These are phyloP conservation scores for Syncephalastrum contaminatum DNA, from an alignment of 371 early-diverging fungal genomes.

Conservation along the genomic window DNA sequence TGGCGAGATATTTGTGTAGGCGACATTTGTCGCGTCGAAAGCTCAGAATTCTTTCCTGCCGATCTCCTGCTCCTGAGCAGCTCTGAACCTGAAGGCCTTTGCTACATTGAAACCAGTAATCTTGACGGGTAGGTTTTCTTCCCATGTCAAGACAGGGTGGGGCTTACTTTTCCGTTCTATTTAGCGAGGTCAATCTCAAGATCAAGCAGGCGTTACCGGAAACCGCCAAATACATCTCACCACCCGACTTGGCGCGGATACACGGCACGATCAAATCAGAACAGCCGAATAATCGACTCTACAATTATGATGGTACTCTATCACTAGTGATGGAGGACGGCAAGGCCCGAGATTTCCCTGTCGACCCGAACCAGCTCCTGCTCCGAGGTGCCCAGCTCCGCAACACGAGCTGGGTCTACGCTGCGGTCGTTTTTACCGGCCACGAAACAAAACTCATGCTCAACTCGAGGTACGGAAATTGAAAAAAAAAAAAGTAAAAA, in stretches of 20 bases:
- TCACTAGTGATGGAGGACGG: slow-evolving; percentile 55
- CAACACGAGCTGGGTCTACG: slow-evolving; percentile 87
- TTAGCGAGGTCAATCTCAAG: slow-evolving; percentile 91
- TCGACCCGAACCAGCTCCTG: slow-evolving; percentile 82
- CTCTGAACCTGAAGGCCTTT: slow-evolving; percentile 82
- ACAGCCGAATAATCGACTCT: slow-evolving; percentile 85
- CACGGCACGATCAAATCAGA: slow-evolving; percentile 72
- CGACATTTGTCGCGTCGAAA: slow-evolving; percentile 86
- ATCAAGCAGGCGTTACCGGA: slow-evolving; percentile 83
- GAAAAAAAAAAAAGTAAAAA: too few species aligned
- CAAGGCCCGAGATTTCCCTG: slow-evolving; percentile 57
- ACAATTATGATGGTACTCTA: slow-evolving; percentile 83
- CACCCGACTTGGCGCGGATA: slow-evolving; percentile 58
- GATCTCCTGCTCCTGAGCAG: slow-evolving; percentile 88
- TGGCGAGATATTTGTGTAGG: slow-evolving; percentile 89
- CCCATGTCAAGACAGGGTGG: too few species aligned
- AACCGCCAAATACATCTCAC: slow-evolving; percentile 64
- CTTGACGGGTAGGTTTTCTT: slow-evolving; percentile 77
- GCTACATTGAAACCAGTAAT: slow-evolving; percentile 95
- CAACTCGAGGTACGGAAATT: slow-evolving; percentile 62
- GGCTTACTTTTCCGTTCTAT: background rate
- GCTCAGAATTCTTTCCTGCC: slow-evolving; percentile 90
- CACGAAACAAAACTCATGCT: slow-evolving; percentile 91
- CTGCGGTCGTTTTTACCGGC: slow-evolving; percentile 84
- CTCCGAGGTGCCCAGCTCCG: slow-evolving; percentile 82